Evolutionary conservation across 306 rosid species (phyloP).

Genomic region (Crotalaria pallida): DNA sequence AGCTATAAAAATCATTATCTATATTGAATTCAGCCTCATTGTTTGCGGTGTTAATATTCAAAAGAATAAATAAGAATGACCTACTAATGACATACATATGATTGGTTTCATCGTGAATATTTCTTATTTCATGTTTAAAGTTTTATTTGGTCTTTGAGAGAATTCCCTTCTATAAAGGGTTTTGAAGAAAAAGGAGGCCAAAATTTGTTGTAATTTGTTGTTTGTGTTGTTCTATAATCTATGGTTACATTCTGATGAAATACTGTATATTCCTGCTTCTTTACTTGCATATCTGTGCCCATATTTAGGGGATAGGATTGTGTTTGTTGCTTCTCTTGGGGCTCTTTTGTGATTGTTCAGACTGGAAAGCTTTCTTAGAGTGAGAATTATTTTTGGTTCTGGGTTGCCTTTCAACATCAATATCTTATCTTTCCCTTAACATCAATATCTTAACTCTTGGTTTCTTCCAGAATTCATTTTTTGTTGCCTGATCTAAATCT

Average conservation of each 20-base stretch:
- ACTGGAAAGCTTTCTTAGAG: neutral
- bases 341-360: neutral
- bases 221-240: neutral
- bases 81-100: neutral
- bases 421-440: neutral
- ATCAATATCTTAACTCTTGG: neutral
- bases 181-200: neutral
- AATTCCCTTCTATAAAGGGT: neutral
- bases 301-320: neutral
- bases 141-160: neutral
- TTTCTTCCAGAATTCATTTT: neutral
- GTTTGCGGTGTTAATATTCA: neutral
- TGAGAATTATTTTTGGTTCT: neutral
- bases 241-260: neutral
- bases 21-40: neutral
- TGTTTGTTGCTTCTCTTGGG: neutral
- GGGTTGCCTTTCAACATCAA: neutral
- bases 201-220: neutral
- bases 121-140: neutral
- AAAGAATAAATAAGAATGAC: neutral
- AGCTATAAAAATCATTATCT: neutral
- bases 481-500: neutral
- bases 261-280: neutral
- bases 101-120: neutral
- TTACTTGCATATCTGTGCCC: neutral